A percentile compares a stretch with the other conserved stretches of the same genome.
Conservation (phyloP, 768 basidiomycete species). For the Chalciporus chontae region DNA sequence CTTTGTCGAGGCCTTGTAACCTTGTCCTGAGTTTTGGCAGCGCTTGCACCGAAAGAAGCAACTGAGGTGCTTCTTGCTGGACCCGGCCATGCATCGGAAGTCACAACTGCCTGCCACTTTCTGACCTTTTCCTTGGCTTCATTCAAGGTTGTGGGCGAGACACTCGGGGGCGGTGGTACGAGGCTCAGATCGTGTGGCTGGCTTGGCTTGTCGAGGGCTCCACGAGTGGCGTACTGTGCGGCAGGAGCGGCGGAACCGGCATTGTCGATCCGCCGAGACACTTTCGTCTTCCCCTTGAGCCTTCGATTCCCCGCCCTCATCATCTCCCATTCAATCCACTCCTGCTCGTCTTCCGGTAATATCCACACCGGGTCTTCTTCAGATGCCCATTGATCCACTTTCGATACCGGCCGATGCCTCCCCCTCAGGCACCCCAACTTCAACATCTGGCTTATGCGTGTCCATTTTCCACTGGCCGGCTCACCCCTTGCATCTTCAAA, state of each 20-base stretch:
- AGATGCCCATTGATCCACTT: slow-evolving; percentile 17
- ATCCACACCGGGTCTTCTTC: slow-evolving; percentile 30
- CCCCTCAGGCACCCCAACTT: slow-evolving; percentile 40
- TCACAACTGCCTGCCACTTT: slow-evolving; percentile 33
- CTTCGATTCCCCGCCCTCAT: slow-evolving; percentile 20
- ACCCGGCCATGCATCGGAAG: slow-evolving; percentile 17
- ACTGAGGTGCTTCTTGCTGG: not conserved
- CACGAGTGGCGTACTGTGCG: slow-evolving; percentile 1
- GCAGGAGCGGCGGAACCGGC: slow-evolving; percentile 1
- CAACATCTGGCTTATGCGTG: slow-evolving; percentile 36
- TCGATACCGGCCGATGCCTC: slow-evolving; percentile 24
- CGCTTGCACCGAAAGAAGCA: slow-evolving; percentile 5
- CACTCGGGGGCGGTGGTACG: slow-evolving; percentile 3
- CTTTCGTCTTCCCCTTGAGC: slow-evolving; percentile 15
- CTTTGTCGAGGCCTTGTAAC: slow-evolving; percentile 13
- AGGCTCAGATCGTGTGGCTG: slow-evolving; percentile 1
- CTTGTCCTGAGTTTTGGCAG: slow-evolving; percentile 16
- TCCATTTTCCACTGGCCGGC: slow-evolving; percentile 47
- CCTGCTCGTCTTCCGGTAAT: slow-evolving; percentile 46
- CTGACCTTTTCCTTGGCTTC: slow-evolving; percentile 34
- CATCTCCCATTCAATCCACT: slow-evolving; percentile 47
- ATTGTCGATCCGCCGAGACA: slow-evolving; percentile 6
- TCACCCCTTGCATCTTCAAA: slow-evolving; percentile 35
- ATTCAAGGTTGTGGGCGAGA: slow-evolving; percentile 26
- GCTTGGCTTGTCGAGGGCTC: not conserved